phyloP scores from a whole-genome alignment of 441 rosid genomes.

The Gossypium schwendimanii region DNA sequence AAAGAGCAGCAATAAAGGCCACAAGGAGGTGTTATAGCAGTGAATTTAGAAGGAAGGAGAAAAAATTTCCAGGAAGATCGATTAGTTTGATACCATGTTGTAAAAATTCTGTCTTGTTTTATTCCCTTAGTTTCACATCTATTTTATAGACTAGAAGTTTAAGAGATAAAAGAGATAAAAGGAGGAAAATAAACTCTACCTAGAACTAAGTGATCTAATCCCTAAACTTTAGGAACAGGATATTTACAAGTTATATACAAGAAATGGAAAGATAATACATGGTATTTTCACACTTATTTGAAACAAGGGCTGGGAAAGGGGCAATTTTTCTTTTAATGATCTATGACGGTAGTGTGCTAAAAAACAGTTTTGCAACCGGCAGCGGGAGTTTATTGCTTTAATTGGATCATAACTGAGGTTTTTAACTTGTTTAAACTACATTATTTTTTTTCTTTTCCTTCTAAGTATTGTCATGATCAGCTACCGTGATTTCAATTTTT shows the following conservation, averaged over 20 bases:
- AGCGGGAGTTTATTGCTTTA: background rate
- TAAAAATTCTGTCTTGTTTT: too few relatives aligned
- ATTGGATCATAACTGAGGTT: slow-evolving; percentile 1
- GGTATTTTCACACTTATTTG: background rate
- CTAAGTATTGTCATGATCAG: background rate
- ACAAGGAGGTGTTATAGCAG: too few relatives aligned
- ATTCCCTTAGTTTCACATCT: background rate
- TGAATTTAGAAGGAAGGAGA: background rate
- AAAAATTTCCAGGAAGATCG: background rate
- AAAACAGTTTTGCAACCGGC: background rate
- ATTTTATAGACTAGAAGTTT: background rate
- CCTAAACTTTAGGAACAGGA: background rate
- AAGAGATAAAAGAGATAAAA: background rate
- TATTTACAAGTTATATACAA: too few relatives aligned
- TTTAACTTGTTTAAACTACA: slow-evolving; percentile 12
- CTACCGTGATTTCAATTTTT: slow-evolving; percentile 4
- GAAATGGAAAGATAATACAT: too few relatives aligned
- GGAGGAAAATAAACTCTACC: background rate
- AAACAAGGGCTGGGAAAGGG: slow-evolving; percentile 5
- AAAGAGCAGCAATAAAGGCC: too few relatives aligned
- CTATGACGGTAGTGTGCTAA: slow-evolving; percentile 2
- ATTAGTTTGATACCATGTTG: background rate
- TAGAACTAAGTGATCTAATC: background rate
- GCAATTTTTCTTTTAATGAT: background rate
- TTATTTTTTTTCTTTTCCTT: slow-evolving; percentile 13